These are phyloP conservation scores for Kwoniella sp. DNA, from an alignment of 768 basidiomycete genomes.

Conservation along the genomic window DNA sequence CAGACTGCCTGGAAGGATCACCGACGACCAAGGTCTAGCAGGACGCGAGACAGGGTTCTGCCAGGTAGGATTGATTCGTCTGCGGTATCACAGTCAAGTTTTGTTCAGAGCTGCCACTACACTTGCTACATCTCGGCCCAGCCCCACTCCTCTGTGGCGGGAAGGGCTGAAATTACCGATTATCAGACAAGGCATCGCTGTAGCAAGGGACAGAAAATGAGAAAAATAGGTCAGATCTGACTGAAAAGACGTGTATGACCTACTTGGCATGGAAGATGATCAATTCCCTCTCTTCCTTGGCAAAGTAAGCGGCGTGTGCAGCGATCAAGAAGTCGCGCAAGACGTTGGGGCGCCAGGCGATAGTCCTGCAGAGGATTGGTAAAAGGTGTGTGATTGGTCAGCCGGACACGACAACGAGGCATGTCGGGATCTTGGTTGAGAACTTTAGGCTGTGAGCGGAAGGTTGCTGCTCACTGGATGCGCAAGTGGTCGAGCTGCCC, in stretches of 20 bases:
- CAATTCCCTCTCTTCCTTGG: constrained; percentile 31
- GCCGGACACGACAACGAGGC: no score
- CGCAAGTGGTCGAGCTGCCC: constrained; percentile 7
- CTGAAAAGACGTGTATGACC: neutral
- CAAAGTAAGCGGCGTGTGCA: constrained; percentile 27
- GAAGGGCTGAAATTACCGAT: no score
- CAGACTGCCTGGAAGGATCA: constrained; percentile 40
- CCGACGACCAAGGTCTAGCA: constrained; percentile 42
- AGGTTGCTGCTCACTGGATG: constrained; percentile 18
- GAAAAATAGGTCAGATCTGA: neutral
- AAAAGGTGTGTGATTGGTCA: neutral
- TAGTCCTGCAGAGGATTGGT: constrained; percentile 10
- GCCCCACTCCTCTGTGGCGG: no score
- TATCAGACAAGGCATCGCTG: neutral
- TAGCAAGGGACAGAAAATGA: neutral
- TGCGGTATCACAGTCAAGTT: neutral
- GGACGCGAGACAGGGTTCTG: constrained; percentile 36
- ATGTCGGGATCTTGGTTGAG: no score
- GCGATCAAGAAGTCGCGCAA: constrained; percentile 27
- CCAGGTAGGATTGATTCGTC: constrained; percentile 29
- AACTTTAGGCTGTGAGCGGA: no score
- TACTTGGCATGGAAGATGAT: constrained; percentile 38
- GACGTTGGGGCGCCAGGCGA: constrained; percentile 12
- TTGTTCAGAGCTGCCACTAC: no score
- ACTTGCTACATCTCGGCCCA: no score